Base-by-base conservation (phyloP, 768 basidiomycete species). In the Trametes maxima region DNA sequence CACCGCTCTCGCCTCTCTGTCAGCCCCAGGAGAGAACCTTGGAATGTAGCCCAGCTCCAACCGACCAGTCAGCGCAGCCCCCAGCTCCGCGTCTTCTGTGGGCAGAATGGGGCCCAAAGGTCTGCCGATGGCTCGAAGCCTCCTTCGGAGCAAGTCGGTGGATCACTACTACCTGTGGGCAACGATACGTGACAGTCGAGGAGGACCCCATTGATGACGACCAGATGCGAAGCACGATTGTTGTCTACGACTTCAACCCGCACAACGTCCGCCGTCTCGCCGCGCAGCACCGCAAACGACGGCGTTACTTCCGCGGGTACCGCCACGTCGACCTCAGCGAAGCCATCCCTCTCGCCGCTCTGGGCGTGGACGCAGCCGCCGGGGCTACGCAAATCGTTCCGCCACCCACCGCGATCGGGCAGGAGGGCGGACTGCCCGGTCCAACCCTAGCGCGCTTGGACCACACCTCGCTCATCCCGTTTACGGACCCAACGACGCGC, bases 101-200 rank as follows among this genome's bases (percentile, higher is more conserved):
- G 72, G 37, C 44, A 4, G 39, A 55, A 10, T 74, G 73, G 73
- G 73, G 72, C 24, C 59, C 66, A 17, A 42, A 53, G 0, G 25
- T 50, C 12, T 70, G 68, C 28, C 67, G 72, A 17, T 72, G 68
- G 65, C 69, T 72, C 48, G 67, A 67, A n/a, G 59, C 59, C 16
- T 68, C 70, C 17, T 61, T 60, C 22, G 59, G 65, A 5, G 65
- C 68, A 2, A 64, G 62, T 40, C 67, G 68, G 12, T 74, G 73
- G 73, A 73, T 74, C 56, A 73, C 73, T 24, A 70, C 70, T 25
- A 72, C 70, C 0, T 70, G 69, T 22, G 73, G 73, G 7, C 72
- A 74, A 48, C 70, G 73, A 25, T 68, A 66, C 42, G 68, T 70
- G 24, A 64, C 62, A 3, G 62, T 64, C 22, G 62, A 64, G 33